Base-by-base conservation (phyloP, 1,284 basidiomycete species). In the Neonothopanus nambi region DNA sequence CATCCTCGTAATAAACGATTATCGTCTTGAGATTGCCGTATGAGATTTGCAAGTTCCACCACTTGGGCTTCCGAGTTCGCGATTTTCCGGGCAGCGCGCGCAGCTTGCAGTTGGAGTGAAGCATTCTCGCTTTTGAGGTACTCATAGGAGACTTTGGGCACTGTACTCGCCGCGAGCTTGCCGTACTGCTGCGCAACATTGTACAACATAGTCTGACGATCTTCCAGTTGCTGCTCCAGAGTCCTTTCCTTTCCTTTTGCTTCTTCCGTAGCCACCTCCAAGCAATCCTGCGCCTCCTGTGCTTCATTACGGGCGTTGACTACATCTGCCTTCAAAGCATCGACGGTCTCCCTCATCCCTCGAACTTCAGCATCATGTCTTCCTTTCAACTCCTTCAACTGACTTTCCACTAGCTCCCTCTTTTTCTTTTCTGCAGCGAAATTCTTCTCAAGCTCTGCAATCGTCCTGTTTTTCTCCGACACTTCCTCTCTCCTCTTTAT, bases 51-150 rank as follows among this genome's bases (percentile, higher is more conserved):
- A 11, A 91, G 70, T 58, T 89, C 86, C 12, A 72, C 65, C 12
- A 87, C 84, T 63, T 90, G 86, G 13, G 69, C 79, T 52, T 89
- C 84, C 8, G 85, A 74, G 61, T 87, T 87, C 30, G 79, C 81
- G 5, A 87, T 70, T 63, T 85, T 87, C 56, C 30, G 35, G 3
- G 35, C 21, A 3, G 17, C 3, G 28, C 84, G 80, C 30, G 74
- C 65, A 17, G 72, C 69, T 11, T 73, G 77, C 21, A 82, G 61
- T 52, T 76, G 75, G 20, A 80, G 62, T 0, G 65, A 61, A 5
- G 65, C 48, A 42, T 76, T 65, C 30, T 81, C 74, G 33, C 73
- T 68, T 64, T 77, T 75, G 35, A 82, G 67, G n/a, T 59, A 58
- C 11, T 69, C 67, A 61, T 84, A 73, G 0, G 57, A 59, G 15